These are phyloP conservation scores for Eremothecium sinecaudum DNA, from an alignment of 1,139 yeast species.

Conservation along the genomic window DNA sequence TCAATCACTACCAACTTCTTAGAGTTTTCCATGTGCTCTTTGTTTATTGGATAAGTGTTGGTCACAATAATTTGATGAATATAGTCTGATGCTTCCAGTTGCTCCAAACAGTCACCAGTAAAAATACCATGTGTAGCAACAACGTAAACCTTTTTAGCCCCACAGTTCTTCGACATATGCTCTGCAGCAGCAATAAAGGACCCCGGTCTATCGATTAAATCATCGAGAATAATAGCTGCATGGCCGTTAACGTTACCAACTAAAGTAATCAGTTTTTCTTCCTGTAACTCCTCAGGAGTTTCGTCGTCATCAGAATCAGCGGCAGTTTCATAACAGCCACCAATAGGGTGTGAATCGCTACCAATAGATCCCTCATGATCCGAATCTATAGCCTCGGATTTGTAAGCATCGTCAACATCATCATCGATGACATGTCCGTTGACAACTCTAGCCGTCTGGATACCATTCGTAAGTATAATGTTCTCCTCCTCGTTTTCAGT, in stretches of 20 bases:
- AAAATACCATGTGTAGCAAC: constrained; percentile 95
- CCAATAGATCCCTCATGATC: constrained; percentile 28
- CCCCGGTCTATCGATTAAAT: constrained; percentile 92
- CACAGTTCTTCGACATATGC: constrained; percentile 88
- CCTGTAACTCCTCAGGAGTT: constrained; percentile 56
- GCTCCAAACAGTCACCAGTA: constrained; percentile 76
- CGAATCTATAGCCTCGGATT: constrained; percentile 31
- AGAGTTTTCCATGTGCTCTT: constrained; percentile 46
- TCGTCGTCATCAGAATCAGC: constrained; percentile 73
- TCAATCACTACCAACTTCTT: constrained; percentile 78
- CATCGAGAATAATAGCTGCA: constrained; percentile 90
- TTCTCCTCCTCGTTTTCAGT: constrained; percentile 56
- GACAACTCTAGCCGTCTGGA: constrained; percentile 92
- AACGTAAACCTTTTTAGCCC: constrained; percentile 82
- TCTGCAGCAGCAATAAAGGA: constrained; percentile 96
- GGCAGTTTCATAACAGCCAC: constrained; percentile 73
- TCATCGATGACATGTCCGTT: constrained; percentile 97
- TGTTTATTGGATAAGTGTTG: constrained; percentile 82
- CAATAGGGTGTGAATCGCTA: constrained; percentile 46
- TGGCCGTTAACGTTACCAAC: constrained; percentile 92
- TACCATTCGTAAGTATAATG: constrained; percentile 62
- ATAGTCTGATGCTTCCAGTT: constrained; percentile 64
- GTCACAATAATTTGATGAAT: constrained; percentile 88
- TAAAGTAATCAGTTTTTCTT: constrained; percentile 83
- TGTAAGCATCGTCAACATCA: constrained; percentile 67